Percentiles rank a stretch among this genome's conserved stretches.
These are phyloP conservation scores for Aspergillus candidus DNA, from an alignment of 2,329 filamentous ascomycete species.

Conservation along the genomic window DNA sequence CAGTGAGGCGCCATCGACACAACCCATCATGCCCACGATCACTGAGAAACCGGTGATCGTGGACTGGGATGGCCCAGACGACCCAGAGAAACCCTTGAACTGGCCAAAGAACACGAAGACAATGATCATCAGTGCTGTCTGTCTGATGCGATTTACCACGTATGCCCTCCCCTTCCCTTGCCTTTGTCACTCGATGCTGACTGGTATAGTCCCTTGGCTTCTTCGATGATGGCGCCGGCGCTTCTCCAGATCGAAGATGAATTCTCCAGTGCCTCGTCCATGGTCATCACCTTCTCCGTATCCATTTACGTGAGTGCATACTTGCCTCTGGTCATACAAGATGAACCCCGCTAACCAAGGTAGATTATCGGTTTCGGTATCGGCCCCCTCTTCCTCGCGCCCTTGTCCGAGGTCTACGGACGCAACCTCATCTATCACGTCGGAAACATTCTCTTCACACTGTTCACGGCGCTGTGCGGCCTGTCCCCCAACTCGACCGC, in stretches of 20 bases:
- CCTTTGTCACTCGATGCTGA: slow-evolving; percentile 10
- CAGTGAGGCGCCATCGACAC: no score
- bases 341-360: no score
- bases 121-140: slow-evolving; percentile 22
- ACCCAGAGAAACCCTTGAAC: slow-evolving; percentile 55
- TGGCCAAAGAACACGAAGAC: slow-evolving; percentile 29
- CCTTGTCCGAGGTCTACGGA: slow-evolving; percentile 58
- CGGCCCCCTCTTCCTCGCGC: slow-evolving; percentile 59
- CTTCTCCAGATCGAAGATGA: slow-evolving; percentile 4
- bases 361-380: slow-evolving; percentile 20
- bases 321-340: slow-evolving; percentile 10
- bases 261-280: slow-evolving; percentile 1
- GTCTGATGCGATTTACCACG: slow-evolving; percentile 2
- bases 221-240: slow-evolving; percentile 8
- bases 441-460: slow-evolving; percentile 52
- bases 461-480: slow-evolving; percentile 55
- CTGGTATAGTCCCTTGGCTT: slow-evolving; percentile 2
- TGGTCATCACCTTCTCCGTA: slow-evolving; percentile 5
- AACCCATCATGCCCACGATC: no score
- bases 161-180: slow-evolving; percentile 27
- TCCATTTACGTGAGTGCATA: slow-evolving; percentile 21
- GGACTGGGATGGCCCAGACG: slow-evolving; percentile 55
- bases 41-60: slow-evolving; percentile 33
- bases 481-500: slow-evolving; percentile 52
- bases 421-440: slow-evolving; percentile 54